phyloP scores from a whole-genome alignment of 768 basidiomycete genomes.

The Lactarius pseudohatsudake region DNA sequence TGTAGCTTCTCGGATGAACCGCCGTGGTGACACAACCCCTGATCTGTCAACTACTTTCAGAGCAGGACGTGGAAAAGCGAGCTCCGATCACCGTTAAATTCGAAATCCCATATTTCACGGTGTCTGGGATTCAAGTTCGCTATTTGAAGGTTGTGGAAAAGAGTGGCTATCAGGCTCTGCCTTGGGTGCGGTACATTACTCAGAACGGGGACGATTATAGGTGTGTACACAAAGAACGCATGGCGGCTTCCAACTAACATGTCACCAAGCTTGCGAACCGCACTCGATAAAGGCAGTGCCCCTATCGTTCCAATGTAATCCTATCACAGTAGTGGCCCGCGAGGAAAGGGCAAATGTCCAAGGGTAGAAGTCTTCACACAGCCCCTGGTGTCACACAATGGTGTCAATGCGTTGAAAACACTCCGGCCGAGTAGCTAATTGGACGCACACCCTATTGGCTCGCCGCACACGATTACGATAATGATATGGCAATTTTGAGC shows the following conservation, averaged over 20 bases:
- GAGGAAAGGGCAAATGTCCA: background rate
- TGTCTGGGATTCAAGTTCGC: conserved; percentile 95
- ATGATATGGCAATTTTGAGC: background rate
- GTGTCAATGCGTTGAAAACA: too few species aligned
- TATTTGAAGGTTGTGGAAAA: conserved; percentile 99
- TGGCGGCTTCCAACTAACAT: conserved; percentile 1
- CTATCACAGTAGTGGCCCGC: background rate
- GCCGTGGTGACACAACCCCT: background rate
- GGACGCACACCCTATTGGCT: background rate
- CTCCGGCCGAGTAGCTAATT: background rate
- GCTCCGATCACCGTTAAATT: conserved; percentile 97
- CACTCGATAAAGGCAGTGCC: conserved; percentile 70
- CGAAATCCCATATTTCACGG: conserved; percentile 98
- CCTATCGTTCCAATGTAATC: conserved; percentile 49
- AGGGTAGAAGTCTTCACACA: background rate
- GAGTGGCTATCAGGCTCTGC: conserved; percentile 93
- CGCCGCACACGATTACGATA: background rate
- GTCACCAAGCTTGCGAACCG: conserved; percentile 60
- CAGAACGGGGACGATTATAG: conserved; percentile 92
- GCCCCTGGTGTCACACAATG: background rate
- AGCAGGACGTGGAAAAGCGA: conserved; percentile 82
- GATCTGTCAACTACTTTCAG: conserved; percentile 33
- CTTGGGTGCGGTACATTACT: conserved; percentile 94
- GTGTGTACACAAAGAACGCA: conserved; percentile 40
- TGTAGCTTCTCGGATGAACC: background rate